Base-by-base conservation (phyloP, 139 green algal genomes). In the Coelastrella sp. region DNA sequence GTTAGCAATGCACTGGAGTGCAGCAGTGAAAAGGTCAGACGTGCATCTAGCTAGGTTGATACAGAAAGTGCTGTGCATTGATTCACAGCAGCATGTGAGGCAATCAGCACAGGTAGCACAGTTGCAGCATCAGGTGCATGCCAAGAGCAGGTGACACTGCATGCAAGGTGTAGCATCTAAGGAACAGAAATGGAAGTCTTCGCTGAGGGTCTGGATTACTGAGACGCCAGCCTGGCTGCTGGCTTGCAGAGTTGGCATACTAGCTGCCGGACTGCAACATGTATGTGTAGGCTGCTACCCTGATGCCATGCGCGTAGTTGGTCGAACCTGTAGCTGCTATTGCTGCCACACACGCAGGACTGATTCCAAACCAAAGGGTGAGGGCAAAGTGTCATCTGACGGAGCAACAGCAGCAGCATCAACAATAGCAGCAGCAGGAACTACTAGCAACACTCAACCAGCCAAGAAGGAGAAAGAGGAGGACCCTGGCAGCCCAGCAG, bases 321-420 rank as follows among this genome's bases (percentile, higher is more conserved):
- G 35, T 49, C 35, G 35, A 49, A 1, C 35, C 35, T 49, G 1
- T 3, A 49, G 35, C 14, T 68, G 11, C 61, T 70, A 70, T 15
- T 70, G 63, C 63, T 78, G 12, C 25, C 65, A 27, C 27, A 65
- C 22, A 56, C 60, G 56, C 17, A 90, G 49, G 59, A 75, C 22
- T 57, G 78, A 91, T 56, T 4, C 76, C 56, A 91, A 91, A 83
- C 35, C 78, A 65, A 63, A 83, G 68, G 81, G 17, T 68, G 79
- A 76, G 15, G 68, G 57, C 63, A 78, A 59, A 76, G 57, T 14
- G 19, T 22, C 63, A 56, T 15, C 88, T 61, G 88, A 73, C 72
- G 88, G 14, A n/a, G 87, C n/a, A 83, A 66, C 76, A 66, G 87
- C 87, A 87, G 78, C 78, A 82, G 49, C 27, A 25, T 63, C 76